Conservation (phyloP, 2,329 filamentous ascomycete species). For the Cladosporium halotolerans region DNA sequence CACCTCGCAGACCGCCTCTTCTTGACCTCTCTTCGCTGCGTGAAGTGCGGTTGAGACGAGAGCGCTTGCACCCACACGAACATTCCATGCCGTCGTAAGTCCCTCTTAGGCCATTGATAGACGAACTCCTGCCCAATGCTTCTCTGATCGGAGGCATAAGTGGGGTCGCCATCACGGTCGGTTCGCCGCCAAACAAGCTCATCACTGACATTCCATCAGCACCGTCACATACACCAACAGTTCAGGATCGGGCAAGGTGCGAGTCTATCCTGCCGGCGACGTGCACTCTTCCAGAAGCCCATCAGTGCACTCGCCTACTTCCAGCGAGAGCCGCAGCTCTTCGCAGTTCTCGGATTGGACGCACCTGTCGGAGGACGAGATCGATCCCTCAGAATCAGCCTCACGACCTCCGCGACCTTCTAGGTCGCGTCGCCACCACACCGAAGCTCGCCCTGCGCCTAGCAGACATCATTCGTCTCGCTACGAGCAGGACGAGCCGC, state of each 20-base stretch:
- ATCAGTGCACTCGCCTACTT: constrained; percentile 25
- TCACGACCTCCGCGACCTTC: constrained; percentile 34
- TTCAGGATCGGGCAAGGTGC: constrained; percentile 10
- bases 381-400: constrained; percentile 46
- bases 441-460: constrained; percentile 30
- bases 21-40: constrained; percentile 20
- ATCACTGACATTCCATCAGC: constrained; percentile 5
- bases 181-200: background rate
- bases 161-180: background rate
- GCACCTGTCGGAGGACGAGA: constrained; percentile 34
- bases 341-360: constrained; percentile 26
- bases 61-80: constrained; percentile 15
- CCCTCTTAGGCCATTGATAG: constrained; percentile 3
- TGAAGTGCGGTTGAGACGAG: constrained; percentile 18
- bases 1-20: constrained; percentile 15
- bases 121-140: constrained; percentile 7
- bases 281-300: constrained; percentile 19
- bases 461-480: constrained; percentile 35
- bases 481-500: constrained; percentile 21
- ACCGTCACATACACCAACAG: constrained; percentile 5
- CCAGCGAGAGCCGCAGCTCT: constrained; percentile 23
- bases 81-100: constrained; percentile 23
- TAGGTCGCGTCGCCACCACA: constrained; percentile 28
- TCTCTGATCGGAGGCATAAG: background rate
- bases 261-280: constrained; percentile 4